A percentile compares a stretch with the other conserved stretches of the same genome.
Evolutionary conservation across 2,329 filamentous ascomycete genomes (phyloP).

Genomic region (Xylaria arbuscula): DNA sequence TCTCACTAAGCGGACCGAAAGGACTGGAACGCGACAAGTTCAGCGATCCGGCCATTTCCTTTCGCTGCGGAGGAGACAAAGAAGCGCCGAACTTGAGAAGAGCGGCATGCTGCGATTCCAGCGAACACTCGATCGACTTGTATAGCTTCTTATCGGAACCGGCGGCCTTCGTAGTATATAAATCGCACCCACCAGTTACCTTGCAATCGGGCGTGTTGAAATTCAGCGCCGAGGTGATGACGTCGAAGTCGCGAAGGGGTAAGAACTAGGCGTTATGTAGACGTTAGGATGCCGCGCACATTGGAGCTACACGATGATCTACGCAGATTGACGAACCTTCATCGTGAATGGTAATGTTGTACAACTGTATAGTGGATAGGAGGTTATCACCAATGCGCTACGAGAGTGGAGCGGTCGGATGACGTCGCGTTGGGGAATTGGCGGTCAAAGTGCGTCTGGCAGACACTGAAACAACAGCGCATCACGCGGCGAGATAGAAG

Average conservation of each 20-base stretch:
- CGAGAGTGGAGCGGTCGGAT: conserved; percentile 36
- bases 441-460: conserved; percentile 47
- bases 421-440: conserved; percentile 36
- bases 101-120: conserved; percentile 91
- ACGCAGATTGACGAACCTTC: conserved; percentile 44
- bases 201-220: conserved; percentile 95
- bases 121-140: conserved; percentile 90
- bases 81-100: conserved; percentile 87
- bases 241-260: conserved; percentile 89
- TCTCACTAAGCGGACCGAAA: conserved; percentile 89
- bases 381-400: conserved; percentile 21
- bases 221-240: conserved; percentile 91
- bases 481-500: conserved; percentile 35
- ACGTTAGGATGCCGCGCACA: conserved; percentile 24
- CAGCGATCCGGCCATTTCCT: conserved; percentile 73
- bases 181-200: conserved; percentile 91
- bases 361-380: neutral
- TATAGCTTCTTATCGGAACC: conserved; percentile 97
- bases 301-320: neutral
- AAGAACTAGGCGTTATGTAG: conserved; percentile 73
- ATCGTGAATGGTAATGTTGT: conserved; percentile 38
- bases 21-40: conserved; percentile 88
- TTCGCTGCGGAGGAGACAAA: conserved; percentile 83
- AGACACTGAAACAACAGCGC: conserved; percentile 42
- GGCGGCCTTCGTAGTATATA: conserved; percentile 97